A percentile compares a stretch with the other conserved stretches of the same genome.
Evolutionary conservation across 495 filamentous ascomycete species (phyloP).

Genomic region (Trichoderma gamsii): DNA sequence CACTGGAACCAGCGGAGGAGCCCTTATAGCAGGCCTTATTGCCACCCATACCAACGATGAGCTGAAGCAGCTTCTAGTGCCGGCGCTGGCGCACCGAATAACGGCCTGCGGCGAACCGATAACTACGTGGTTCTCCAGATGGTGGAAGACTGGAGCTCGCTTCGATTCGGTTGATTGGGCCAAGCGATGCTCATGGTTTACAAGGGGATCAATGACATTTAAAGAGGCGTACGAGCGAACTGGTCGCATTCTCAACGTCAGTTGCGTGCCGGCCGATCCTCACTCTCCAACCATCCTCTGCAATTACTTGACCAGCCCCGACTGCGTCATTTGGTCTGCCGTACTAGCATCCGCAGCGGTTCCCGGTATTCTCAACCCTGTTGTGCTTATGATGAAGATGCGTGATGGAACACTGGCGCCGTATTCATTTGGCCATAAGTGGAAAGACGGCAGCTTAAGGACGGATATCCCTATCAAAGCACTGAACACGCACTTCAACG

Average conservation of each 20-base stretch:
- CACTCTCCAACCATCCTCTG: slow-evolving; percentile 85
- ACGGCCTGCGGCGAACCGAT: slow-evolving; percentile 75
- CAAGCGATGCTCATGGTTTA: slow-evolving; percentile 77
- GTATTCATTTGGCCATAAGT: slow-evolving; percentile 93
- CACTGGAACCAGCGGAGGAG: slow-evolving; percentile 90
- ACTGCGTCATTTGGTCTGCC: slow-evolving; percentile 98
- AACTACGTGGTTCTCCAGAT: slow-evolving; percentile 70
- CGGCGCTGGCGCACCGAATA: slow-evolving; percentile 76
- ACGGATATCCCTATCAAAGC: slow-evolving; percentile 95
- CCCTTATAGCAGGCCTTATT: slow-evolving; percentile 80
- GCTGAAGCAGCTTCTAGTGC: slow-evolving; percentile 75
- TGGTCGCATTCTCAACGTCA: slow-evolving; percentile 89
- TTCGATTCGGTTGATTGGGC: slow-evolving; percentile 96
- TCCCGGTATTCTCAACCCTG: slow-evolving; percentile 90
- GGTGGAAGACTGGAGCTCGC: slow-evolving; percentile 87
- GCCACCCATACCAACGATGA: slow-evolving; percentile 90
- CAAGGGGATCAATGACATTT: slow-evolving; percentile 84
- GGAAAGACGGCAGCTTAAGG: slow-evolving; percentile 91
- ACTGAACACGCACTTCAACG: slow-evolving; percentile 92
- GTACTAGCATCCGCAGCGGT: slow-evolving; percentile 94
- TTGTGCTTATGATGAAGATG: slow-evolving; percentile 93
- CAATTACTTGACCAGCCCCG: slow-evolving; percentile 89
- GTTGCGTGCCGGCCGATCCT: slow-evolving; percentile 94
- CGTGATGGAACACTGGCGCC: slow-evolving; percentile 64
- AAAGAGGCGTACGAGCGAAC: slow-evolving; percentile 91